phyloP scores from a whole-genome alignment of 441 rosid genomes.

The Pelargonium citronellum region DNA sequence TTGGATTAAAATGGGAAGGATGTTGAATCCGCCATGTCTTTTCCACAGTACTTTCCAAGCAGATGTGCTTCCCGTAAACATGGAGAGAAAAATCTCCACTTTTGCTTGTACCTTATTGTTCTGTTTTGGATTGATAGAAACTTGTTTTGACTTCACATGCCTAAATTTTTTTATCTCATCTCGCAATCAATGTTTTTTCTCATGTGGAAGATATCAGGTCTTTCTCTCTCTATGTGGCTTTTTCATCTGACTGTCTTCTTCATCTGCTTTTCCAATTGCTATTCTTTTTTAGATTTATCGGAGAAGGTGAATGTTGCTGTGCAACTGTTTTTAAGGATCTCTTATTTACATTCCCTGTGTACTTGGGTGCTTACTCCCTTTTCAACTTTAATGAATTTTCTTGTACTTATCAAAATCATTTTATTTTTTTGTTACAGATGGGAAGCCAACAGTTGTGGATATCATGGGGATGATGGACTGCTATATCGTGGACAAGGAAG shows the following conservation, averaged over 20 bases:
- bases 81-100: not conserved
- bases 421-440: constrained; percentile 38
- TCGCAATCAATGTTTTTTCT: not conserved
- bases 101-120: not conserved
- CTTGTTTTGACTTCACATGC: not conserved
- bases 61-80: not conserved
- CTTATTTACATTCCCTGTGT: not conserved
- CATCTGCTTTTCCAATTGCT: not conserved
- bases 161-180: not conserved
- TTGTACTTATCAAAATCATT: too few relatives aligned
- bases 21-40: not conserved
- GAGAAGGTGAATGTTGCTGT: not conserved
- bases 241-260: not conserved
- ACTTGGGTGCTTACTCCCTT: not conserved
- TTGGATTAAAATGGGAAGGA: too few relatives aligned
- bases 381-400: too few relatives aligned
- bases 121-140: not conserved
- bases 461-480: constrained; percentile 90
- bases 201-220: not conserved
- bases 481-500: constrained; percentile 69
- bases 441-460: constrained; percentile 85
- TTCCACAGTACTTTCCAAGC: not conserved
- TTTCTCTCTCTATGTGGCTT: not conserved
- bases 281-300: not conserved
- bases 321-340: not conserved